Base-by-base conservation (phyloP, 768 basidiomycete species). In the Lyophyllum shimeji region DNA sequence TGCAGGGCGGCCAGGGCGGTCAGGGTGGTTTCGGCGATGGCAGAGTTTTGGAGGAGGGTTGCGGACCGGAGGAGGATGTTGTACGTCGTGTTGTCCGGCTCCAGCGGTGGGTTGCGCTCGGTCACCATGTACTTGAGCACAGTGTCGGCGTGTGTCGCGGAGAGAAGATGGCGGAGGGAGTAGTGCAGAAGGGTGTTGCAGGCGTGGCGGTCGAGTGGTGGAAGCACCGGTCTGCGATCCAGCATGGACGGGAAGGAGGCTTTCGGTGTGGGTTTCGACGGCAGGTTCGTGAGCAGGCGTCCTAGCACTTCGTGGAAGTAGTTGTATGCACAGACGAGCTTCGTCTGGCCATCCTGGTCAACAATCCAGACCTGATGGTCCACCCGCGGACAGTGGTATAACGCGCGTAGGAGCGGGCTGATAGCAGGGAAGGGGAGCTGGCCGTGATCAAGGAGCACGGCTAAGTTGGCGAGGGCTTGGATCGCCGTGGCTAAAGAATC, bases 101-200 rank as follows among this genome's bases (percentile, higher is more conserved):
- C 56, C 15, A 86, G 61, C 11, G 71, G 67, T 3, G 75, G 72
- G 7, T 69, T 55, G 15, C 81, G 76, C 2, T 71, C 57, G 17
- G 70, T 60, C 18, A 71, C 72, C 82, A 90, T 85, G 60, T 89
- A 82, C 12, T 78, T 59, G 11, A 89, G 65, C 13, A 90, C 69
- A 12, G 65, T 59, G 13, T 76, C 67, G 0, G 82, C 86, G 23
- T 82, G 71, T 0, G 63, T 55, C 17, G 78, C 69, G 5, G 85
- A 85, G 39, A 76, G 69, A n/a, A 80, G 78, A 60, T 87, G 78
- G 7, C 81, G 80, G 33, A 93, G 74, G 3, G 84, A 73, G 66
- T 90, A 91, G 57, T 87, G 77, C 3, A 92, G 61, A 24, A 93
- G 78, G 0, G 82, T 63, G 65, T 89, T 87, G 68, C 84, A 87